Evolutionary conservation across 1,284 basidiomycete species (phyloP).

Genomic region (Porogramme epimiltina): DNA sequence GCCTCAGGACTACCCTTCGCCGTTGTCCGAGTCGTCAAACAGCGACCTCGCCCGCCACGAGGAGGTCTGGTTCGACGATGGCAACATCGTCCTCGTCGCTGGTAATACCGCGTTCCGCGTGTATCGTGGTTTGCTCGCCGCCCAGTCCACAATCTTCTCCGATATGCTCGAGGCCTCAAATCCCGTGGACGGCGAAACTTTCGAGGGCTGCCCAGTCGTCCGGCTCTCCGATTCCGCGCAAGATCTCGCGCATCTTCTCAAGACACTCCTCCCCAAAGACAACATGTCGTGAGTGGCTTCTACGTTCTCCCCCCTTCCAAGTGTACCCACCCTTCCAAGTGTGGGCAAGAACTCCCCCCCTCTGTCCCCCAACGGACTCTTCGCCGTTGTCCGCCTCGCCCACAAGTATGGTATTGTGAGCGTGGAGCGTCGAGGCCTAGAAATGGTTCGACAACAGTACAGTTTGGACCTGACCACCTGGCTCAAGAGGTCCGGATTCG

Average conservation of each 20-base stretch:
- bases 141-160: slow-evolving; percentile 16
- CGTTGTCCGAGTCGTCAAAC: no score
- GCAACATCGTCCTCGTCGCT: slow-evolving; percentile 21
- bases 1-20: no score
- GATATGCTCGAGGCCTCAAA: slow-evolving; percentile 21
- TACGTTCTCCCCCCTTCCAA: no score
- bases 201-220: neutral
- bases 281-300: neutral
- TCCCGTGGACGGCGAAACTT: neutral
- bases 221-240: neutral
- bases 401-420: slow-evolving; percentile 8
- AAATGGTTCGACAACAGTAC: neutral
- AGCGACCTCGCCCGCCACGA: slow-evolving; percentile 16
- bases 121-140: slow-evolving; percentile 14
- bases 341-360: neutral
- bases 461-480: neutral
- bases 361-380: neutral
- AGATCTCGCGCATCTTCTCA: neutral
- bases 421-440: neutral
- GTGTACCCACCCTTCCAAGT: neutral
- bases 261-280: neutral
- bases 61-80: slow-evolving; percentile 18
- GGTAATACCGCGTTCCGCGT: slow-evolving; percentile 15
- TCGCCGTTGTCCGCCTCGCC: slow-evolving; percentile 3
- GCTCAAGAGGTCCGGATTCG: no score